These are phyloP conservation scores for Vinca minor DNA, from an alignment of 257 asterid genomes.

Conservation along the genomic window DNA sequence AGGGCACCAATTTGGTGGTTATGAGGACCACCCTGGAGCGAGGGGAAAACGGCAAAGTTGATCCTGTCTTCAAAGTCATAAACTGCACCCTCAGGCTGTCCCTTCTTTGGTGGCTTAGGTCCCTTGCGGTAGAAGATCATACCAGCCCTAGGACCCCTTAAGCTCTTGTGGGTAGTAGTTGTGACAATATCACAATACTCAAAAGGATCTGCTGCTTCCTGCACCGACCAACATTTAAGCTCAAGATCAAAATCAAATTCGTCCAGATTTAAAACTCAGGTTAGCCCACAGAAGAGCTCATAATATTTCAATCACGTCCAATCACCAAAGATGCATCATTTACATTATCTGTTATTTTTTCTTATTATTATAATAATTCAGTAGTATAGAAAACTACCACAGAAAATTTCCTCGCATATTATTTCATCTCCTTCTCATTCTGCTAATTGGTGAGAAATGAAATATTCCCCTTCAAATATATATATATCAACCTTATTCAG, in stretches of 20 bases:
- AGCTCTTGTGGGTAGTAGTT: no score
- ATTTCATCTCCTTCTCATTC: not conserved
- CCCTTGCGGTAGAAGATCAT: no score
- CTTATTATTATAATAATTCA: no score
- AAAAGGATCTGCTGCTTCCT: slow-evolving; percentile 89
- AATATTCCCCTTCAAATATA: no score
- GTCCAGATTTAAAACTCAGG: no score
- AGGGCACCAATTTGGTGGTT: slow-evolving; percentile 97
- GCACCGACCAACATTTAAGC: slow-evolving; percentile 8
- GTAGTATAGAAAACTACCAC: not conserved
- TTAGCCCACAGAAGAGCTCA: not conserved
- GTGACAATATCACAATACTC: no score
- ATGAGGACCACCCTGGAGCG: slow-evolving; percentile 98
- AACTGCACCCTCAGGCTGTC: no score
- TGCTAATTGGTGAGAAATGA: not conserved
- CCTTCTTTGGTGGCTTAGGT: no score
- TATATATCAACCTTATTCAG: no score
- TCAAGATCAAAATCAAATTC: not conserved
- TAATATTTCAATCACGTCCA: not conserved
- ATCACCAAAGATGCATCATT: not conserved
- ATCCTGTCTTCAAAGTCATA: no score
- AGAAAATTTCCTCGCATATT: no score
- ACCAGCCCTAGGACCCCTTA: no score
- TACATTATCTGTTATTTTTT: not conserved
- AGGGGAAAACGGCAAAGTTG: slow-evolving; percentile 90